Evolutionary conservation across 176 grass and related monocot genomes (phyloP).

Genomic region (Puya raimondii): DNA sequence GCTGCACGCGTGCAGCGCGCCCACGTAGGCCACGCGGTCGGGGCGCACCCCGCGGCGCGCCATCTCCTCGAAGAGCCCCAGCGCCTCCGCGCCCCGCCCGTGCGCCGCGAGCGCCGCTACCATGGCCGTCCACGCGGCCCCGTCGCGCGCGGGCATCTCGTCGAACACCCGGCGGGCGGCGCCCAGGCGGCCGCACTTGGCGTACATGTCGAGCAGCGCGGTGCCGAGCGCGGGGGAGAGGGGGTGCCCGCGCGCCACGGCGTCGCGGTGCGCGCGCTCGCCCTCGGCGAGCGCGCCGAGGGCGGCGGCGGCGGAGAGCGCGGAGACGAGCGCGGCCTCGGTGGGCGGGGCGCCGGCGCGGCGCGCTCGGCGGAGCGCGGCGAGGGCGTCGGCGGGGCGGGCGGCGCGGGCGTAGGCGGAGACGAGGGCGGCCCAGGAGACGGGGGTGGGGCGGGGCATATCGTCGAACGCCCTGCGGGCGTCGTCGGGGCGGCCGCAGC

Average conservation of each 20-base stretch:
- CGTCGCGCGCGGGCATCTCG: conserved; percentile 10
- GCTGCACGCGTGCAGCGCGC: conserved; percentile 21
- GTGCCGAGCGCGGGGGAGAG: conserved; percentile 6
- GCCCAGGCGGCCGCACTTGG: conserved; percentile 1
- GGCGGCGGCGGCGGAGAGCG: conserved; percentile 11
- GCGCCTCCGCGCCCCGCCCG: conserved; percentile 4
- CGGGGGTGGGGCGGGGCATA: not conserved
- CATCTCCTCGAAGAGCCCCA: conserved; percentile 21
- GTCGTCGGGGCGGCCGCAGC: conserved; percentile 11
- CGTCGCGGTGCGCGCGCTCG: conserved; percentile 11
- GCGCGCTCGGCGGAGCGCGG: not conserved
- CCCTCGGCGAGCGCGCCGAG: conserved; percentile 10
- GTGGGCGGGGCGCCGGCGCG: not conserved
- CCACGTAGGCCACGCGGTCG: conserved; percentile 16
- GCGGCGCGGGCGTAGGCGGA: not conserved
- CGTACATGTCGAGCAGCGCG: conserved; percentile 7
- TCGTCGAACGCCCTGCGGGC: conserved; percentile 7
- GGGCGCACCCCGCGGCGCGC: not conserved
- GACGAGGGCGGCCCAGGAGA: conserved; percentile 12
- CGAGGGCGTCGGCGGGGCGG: conserved; percentile 4
- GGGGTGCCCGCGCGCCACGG: not conserved
- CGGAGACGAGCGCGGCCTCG: conserved; percentile 11
- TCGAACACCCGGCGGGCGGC: conserved; percentile 8
- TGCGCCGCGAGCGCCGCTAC: conserved; percentile 17
- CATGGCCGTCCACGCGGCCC: conserved; percentile 7